Evolutionary conservation across 2,329 filamentous ascomycete genomes (phyloP), one percentile per base, ranked within the genome.

Genomic region (Colletotrichum caudatum): DNA sequence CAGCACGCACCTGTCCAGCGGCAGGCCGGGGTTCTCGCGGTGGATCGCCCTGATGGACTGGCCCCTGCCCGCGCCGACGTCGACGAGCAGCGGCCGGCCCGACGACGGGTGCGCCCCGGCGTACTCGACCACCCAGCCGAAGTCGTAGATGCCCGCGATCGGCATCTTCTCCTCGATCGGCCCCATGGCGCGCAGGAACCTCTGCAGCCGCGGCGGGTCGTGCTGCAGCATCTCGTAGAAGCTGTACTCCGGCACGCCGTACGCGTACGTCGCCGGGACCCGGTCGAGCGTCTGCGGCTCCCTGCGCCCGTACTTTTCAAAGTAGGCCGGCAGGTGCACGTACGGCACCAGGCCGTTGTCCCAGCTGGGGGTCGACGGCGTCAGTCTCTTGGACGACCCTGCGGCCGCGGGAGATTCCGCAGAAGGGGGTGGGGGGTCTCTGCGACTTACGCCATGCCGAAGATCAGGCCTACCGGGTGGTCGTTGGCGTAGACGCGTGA

Each of bases 41-140:
- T 72, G 73, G 53, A 81, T 75, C 0, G 75, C 75, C 71, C 74
- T 74, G 41, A 81, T 73, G 44, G 63, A 60, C 60, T 71, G 73
- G 11, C 80, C 80, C 51, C 75, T 77, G 9, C 80, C 77, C n/a
- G 78, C 80, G 33, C 80, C 80, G 39, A 82, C 77, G 70, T 82
- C 80, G 23, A 82, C 79, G 20, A 82, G 61, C 2, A 80, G 65
- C 0, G 73, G 50, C 11, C 79, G 73, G 23, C 63, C 64, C 1
- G 51, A 14, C 1, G 74, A 65, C 5, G 35, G 16, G 7, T 62
- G 23, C 9, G 72, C 65, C 11, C 29, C n/a, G 0, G 68, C 67
- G 8, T 57, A 23, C n/a, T 72, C 54, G 2, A 69, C 64, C 2
- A 78, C 73, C 80, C 80, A 82, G 29, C 71, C 59, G 48, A 80